These are phyloP conservation scores for Dichomitus squalens DNA, from an alignment of 1,284 basidiomycete genomes.

Conservation along the genomic window DNA sequence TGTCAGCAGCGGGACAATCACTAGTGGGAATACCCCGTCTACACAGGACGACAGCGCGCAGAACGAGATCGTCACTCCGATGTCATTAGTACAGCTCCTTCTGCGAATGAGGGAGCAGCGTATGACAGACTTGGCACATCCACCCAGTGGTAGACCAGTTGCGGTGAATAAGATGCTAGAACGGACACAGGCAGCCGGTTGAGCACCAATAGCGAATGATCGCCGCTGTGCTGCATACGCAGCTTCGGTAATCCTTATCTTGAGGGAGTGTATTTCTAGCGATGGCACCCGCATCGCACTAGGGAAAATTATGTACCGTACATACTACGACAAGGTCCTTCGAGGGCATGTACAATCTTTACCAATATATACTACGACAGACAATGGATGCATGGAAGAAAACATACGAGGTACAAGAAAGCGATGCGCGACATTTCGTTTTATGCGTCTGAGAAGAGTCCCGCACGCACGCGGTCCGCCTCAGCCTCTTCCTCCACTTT, in stretches of 20 bases:
- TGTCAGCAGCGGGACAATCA: conserved; percentile 20
- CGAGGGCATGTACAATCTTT: too few relatives aligned
- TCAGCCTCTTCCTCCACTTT: conserved; percentile 33
- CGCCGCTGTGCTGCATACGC: neutral
- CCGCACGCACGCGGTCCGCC: conserved; percentile 35
- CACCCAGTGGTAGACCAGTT: conserved; percentile 47
- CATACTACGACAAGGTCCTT: neutral
- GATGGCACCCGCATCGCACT: too few relatives aligned
- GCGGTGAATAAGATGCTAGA: conserved; percentile 71
- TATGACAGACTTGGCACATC: conserved; percentile 61
- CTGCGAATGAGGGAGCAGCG: conserved; percentile 70
- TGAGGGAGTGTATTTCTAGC: neutral
- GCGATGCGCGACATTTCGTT: too few relatives aligned
- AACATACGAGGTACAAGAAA: too few relatives aligned
- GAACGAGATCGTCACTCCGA: conserved; percentile 49
- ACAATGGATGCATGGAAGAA: too few relatives aligned
- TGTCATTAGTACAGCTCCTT: conserved; percentile 55
- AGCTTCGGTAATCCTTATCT: neutral
- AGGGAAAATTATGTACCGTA: too few relatives aligned
- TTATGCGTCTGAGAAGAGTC: conserved; percentile 30
- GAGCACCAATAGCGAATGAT: conserved; percentile 4
- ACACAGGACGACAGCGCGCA: conserved; percentile 31
- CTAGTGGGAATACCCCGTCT: conserved; percentile 28
- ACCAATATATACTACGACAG: too few relatives aligned
- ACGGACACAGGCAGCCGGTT: conserved; percentile 64